A percentile compares a stretch with the other conserved stretches of the same genome.
phyloP scores from a whole-genome alignment of 106 monocot genomes.

The Dendrobium officinale region DNA sequence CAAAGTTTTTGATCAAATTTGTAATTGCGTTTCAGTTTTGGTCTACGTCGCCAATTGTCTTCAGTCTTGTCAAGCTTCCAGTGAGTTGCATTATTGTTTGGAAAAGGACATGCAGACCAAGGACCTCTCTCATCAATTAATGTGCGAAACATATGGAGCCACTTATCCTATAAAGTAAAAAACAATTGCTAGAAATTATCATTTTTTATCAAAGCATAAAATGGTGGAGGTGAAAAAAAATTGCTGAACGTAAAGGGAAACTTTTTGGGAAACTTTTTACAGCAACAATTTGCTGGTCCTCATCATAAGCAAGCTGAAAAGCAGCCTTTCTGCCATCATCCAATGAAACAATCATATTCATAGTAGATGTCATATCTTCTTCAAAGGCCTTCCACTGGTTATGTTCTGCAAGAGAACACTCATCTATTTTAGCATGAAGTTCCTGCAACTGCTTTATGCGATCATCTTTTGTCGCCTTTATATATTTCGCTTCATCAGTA shows the following conservation, averaged over 20 bases:
- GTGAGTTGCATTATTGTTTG: conserved; percentile 49
- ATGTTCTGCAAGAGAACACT: conserved; percentile 29
- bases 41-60: conserved; percentile 73
- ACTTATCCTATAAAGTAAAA: conserved; percentile 55
- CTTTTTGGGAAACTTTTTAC: conserved; percentile 45
- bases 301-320: conserved; percentile 77
- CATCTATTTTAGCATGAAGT: conserved; percentile 56
- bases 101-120: conserved; percentile 88
- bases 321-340: conserved; percentile 63
- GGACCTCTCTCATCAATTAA: conserved; percentile 94
- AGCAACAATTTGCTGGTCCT: conserved; percentile 90
- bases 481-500: conserved; percentile 67
- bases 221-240: background rate
- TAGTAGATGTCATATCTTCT: conserved; percentile 52
- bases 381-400: conserved; percentile 59
- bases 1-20: conserved; percentile 83
- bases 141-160: conserved; percentile 87
- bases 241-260: background rate
- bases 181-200: background rate
- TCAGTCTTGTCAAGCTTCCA: conserved; percentile 99
- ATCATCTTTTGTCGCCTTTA: conserved; percentile 53
- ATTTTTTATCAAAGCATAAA: background rate
- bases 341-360: conserved; percentile 52
- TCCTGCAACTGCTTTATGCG: conserved; percentile 71
- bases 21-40: conserved; percentile 85